Evolutionary conservation across 805 yeast genomes (phyloP).

Genomic region (Candida khao-thaluensis): DNA sequence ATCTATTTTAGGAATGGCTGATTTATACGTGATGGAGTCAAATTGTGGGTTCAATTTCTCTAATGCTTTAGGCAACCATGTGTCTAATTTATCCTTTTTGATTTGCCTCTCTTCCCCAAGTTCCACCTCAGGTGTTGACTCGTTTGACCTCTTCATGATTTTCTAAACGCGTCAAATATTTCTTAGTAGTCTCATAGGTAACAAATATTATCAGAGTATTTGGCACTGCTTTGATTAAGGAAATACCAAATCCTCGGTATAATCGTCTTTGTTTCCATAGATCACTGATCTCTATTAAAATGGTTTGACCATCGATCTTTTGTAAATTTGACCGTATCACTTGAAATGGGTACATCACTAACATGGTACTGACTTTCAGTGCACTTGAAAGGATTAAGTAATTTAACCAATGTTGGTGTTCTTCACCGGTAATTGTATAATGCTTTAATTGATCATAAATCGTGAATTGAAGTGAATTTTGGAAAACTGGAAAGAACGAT

Average conservation of each 20-base stretch:
- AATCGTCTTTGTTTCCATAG: conserved; percentile 56
- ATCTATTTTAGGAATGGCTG: conserved; percentile 48
- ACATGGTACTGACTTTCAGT: conserved; percentile 68
- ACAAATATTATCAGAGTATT: conserved; percentile 90
- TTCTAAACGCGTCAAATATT: conserved; percentile 8
- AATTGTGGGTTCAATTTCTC: conserved; percentile 26
- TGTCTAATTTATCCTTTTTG: conserved; percentile 5
- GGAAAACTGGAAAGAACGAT: conserved; percentile 77
- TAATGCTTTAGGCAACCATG: conserved; percentile 39
- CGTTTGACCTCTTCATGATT: conserved; percentile 7
- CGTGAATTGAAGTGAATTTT: conserved; percentile 86
- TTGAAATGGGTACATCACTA: conserved; percentile 79
- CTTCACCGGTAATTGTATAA: conserved; percentile 9
- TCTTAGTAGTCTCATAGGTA: conserved; percentile 66
- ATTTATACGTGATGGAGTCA: conserved; percentile 47
- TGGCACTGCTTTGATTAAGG: conserved; percentile 80
- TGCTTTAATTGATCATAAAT: conserved; percentile 76
- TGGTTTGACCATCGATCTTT: conserved; percentile 25
- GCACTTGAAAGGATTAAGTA: conserved; percentile 65
- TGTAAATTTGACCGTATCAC: conserved; percentile 78
- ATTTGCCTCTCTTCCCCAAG: neutral
- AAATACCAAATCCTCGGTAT: conserved; percentile 81
- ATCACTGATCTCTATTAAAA: conserved; percentile 29
- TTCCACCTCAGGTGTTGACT: conserved; percentile 4
- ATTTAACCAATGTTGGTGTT: conserved; percentile 21